A percentile compares a stretch with the other conserved stretches of the same genome.
These are phyloP conservation scores for Metschnikowia peoriensis DNA, from an alignment of 805 yeast genomes.

Conservation along the genomic window DNA sequence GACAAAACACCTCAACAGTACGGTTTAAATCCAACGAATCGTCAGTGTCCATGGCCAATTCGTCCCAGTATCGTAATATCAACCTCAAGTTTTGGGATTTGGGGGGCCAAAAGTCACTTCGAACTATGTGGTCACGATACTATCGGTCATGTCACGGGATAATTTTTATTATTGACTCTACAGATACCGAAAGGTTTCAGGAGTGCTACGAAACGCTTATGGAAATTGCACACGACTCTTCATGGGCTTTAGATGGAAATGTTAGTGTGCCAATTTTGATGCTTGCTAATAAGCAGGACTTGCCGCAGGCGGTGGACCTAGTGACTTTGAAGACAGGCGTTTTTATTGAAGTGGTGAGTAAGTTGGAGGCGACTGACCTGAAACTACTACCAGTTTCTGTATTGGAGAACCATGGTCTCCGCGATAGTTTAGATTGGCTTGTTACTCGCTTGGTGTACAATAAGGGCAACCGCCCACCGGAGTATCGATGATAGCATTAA, in stretches of 20 bases:
- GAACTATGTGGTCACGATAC: constrained; percentile 86
- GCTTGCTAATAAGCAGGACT: constrained; percentile 94
- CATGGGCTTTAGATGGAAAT: constrained; percentile 33
- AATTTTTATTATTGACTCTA: constrained; percentile 87
- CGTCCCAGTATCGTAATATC: constrained; percentile 39
- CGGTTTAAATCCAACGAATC: constrained; percentile 30
- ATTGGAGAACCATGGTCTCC: constrained; percentile 75
- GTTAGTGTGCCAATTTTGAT: constrained; percentile 83
- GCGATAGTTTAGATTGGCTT: constrained; percentile 89
- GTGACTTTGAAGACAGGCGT: constrained; percentile 71
- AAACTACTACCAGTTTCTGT: constrained; percentile 90
- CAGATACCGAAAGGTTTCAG: constrained; percentile 76
- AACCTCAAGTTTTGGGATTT: constrained; percentile 90
- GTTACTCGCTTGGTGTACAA: constrained; percentile 68
- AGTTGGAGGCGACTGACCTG: constrained; percentile 85
- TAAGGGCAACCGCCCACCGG: constrained; percentile 61
- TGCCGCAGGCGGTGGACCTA: constrained; percentile 46
- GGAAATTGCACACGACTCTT: constrained; percentile 41
- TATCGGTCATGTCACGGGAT: constrained; percentile 86
- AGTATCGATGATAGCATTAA: constrained; percentile 21
- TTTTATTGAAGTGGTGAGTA: constrained; percentile 78
- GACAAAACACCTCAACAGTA: constrained; percentile 69
- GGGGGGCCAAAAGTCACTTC: constrained; percentile 88
- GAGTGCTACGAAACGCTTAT: constrained; percentile 73
- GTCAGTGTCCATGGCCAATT: constrained; percentile 34